Base-by-base conservation (phyloP, 768 basidiomycete genomes). In the Hericium rajendrae region DNA sequence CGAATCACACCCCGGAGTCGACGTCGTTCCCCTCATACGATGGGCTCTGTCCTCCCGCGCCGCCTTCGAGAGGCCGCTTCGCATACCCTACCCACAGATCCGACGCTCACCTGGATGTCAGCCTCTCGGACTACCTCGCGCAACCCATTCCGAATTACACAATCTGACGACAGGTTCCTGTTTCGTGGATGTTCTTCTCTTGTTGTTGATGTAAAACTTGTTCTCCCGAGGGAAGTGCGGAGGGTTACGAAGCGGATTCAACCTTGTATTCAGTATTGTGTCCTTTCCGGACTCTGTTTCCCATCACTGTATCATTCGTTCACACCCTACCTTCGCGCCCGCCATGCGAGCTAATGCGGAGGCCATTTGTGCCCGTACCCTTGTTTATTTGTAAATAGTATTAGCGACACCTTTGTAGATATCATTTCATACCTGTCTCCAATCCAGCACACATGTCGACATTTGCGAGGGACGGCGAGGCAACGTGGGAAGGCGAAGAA, bases 311-410 rank as follows among this genome's bases (percentile, higher is more conserved):
- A 62, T 62, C 61, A 60, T 57, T 26, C 58, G 57, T 56, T 38
- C 60, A 53, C 39, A 49, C 54, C 51, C n/a, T 39, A 22, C 5
- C 39, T 39, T 39, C 50, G 26, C 16, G 20, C 43, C 28, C n/a
- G 48, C 32, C 55, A 46, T 56, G 58, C 55, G 53, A 43, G 60
- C 59, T 55, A 38, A 16, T 53, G 38, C 51, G 38, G 53, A 55
- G 60, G 48, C 48, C 56, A 51, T 56, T 54, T 43, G 32, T 28
- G 18, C 49, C 18, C 12, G 28, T 38, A 41, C 39, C 46, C 51
- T 41, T 51, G 24, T 59, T 59, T 61, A 59, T 61, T 61, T 61
- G 60, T 61, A 61, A 56, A 61, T 61, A 61, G 52, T 61, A 15
- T 50, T 24, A 41, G 43, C 43, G 43, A 46, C 43, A 46, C 43